Percentiles rank a stretch among this genome's conserved stretches.
Evolutionary conservation across 2,329 filamentous ascomycete species (phyloP).

Genomic region (Aspergillus novoparasiticus): DNA sequence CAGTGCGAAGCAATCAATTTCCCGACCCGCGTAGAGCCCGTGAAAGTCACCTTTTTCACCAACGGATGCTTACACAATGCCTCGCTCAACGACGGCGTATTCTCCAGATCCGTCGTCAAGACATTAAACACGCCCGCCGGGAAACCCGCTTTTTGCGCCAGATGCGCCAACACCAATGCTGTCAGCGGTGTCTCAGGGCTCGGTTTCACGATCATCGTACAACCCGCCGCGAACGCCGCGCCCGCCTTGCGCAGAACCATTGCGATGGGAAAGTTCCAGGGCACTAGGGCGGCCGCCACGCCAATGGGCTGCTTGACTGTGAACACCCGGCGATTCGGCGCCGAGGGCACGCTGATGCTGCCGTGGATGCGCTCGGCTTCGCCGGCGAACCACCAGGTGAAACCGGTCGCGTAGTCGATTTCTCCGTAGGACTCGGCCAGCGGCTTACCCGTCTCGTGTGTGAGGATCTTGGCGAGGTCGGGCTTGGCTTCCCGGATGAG

Average conservation of each 20-base stretch:
- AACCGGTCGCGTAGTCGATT: slow-evolving; percentile 57
- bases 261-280: slow-evolving; percentile 73
- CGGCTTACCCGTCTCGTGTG: slow-evolving; percentile 64
- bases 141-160: slow-evolving; percentile 60
- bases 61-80: slow-evolving; percentile 60
- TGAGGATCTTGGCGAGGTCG: slow-evolving; percentile 65
- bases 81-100: slow-evolving; percentile 43
- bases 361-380: slow-evolving; percentile 67
- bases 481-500: slow-evolving; percentile 64
- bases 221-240: slow-evolving; percentile 70
- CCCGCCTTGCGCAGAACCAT: slow-evolving; percentile 69
- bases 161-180: slow-evolving; percentile 54
- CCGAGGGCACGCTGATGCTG: slow-evolving; percentile 59
- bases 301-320: slow-evolving; percentile 76
- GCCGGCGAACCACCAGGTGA: slow-evolving; percentile 62
- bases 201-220: slow-evolving; percentile 74
- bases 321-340: slow-evolving; percentile 66
- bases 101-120: slow-evolving; percentile 54
- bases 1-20: slow-evolving; percentile 65
- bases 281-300: slow-evolving; percentile 68
- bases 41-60: slow-evolving; percentile 64
- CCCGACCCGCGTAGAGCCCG: slow-evolving; percentile 62
- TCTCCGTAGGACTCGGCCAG: slow-evolving; percentile 57
- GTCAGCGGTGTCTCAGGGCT: slow-evolving; percentile 68
- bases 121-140: slow-evolving; percentile 64